Conservation (phyloP, 192 early-diverging fungal species). For the Podila minutissima region DNA sequence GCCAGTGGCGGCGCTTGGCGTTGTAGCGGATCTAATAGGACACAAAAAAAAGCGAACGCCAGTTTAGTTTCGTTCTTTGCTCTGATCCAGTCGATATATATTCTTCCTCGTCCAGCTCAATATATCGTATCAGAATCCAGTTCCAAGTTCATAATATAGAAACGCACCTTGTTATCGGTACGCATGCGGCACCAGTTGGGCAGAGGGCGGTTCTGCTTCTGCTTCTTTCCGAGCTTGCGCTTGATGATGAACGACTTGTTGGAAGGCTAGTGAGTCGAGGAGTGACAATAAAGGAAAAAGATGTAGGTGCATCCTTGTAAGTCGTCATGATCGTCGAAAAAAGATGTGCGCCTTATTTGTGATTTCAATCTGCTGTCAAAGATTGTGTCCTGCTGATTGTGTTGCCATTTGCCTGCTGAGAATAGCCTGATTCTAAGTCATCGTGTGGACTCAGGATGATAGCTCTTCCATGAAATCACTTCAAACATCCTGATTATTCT, state of each 20-base stretch:
- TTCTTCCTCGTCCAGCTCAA: not conserved
- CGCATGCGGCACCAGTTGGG: conserved; percentile 98
- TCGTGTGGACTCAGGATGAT: too few species aligned
- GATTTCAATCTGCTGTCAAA: too few species aligned
- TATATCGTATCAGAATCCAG: not conserved
- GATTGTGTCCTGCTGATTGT: too few species aligned
- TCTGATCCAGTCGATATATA: not conserved
- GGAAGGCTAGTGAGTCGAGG: conserved; percentile 74
- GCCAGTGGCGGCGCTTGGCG: conserved; percentile 99
- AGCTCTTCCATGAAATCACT: too few species aligned
- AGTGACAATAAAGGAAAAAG: not conserved
- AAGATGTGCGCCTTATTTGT: too few species aligned
- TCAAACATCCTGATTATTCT: too few species aligned
- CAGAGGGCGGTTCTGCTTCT: conserved; percentile 98
- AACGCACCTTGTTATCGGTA: conserved; percentile 93
- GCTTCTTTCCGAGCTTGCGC: conserved; percentile 98
- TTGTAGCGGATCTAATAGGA: conserved; percentile 80
- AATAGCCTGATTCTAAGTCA: too few species aligned
- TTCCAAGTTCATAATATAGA: conserved; percentile 4
- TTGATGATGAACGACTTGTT: conserved; percentile 98
- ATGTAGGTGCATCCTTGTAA: not conserved
- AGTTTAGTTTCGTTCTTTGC: not conserved
- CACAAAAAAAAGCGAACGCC: not conserved
- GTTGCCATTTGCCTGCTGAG: too few species aligned
- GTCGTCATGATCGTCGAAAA: not conserved